These are phyloP conservation scores for Lasiodiplodia sp. DNA, from an alignment of 2,329 filamentous ascomycete species.

Conservation along the genomic window DNA sequence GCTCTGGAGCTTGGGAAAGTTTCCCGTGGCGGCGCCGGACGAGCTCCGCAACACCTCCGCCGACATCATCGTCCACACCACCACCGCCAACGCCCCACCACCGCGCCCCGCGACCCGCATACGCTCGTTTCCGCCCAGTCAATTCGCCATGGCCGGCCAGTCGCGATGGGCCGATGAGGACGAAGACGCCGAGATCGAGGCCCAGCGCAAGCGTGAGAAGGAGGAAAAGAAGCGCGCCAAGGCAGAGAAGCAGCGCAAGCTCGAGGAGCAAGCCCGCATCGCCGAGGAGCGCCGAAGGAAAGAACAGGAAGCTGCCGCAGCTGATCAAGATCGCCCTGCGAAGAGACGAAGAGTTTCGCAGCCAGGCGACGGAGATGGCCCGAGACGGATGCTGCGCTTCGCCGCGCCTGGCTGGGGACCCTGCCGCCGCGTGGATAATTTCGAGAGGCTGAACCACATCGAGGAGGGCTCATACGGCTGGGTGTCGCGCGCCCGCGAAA, in stretches of 20 bases:
- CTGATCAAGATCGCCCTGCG: slow-evolving; percentile 53
- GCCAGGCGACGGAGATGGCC: slow-evolving; percentile 42
- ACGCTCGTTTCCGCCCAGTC: slow-evolving; percentile 36
- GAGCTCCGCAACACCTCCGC: slow-evolving; percentile 20
- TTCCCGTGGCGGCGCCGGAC: slow-evolving; percentile 14
- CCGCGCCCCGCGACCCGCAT: slow-evolving; percentile 53
- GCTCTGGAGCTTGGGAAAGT: slow-evolving; percentile 10
- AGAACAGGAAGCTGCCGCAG: slow-evolving; percentile 34
- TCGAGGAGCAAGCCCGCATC: slow-evolving; percentile 58
- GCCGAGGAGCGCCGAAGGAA: slow-evolving; percentile 40
- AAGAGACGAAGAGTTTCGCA: slow-evolving; percentile 70
- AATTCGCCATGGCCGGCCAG: slow-evolving; percentile 55
- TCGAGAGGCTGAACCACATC: slow-evolving; percentile 93
- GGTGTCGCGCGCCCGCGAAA: slow-evolving; percentile 84
- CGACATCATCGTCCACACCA: slow-evolving; percentile 6
- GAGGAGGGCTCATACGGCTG: slow-evolving; percentile 97
- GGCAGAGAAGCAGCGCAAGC: slow-evolving; percentile 77
- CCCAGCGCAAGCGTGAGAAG: slow-evolving; percentile 79
- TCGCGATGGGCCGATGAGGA: slow-evolving; percentile 91
- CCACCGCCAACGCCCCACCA: background rate
- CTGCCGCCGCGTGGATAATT: slow-evolving; percentile 82
- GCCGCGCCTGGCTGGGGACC: slow-evolving; percentile 71
- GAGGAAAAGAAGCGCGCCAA: slow-evolving; percentile 88
- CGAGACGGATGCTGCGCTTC: slow-evolving; percentile 74
- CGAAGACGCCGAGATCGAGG: slow-evolving; percentile 78